These are phyloP conservation scores for Bacidia rubella DNA, from an alignment of 495 filamentous ascomycete species.

Conservation along the genomic window DNA sequence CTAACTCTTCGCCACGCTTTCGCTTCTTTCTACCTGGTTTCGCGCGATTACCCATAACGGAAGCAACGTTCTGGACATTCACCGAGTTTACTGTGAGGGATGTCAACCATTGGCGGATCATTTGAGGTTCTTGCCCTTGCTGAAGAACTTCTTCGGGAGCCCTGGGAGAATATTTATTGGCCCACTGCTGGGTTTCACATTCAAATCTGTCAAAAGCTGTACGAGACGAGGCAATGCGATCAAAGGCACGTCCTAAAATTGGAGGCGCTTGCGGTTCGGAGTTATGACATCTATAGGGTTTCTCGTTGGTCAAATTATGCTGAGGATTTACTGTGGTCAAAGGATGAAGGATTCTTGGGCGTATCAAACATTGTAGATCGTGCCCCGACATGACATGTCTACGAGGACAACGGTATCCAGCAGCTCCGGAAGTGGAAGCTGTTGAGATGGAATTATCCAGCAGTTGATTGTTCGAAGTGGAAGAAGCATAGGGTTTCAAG, in stretches of 20 bases:
- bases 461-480: conserved; percentile 18
- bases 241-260: conserved; percentile 46
- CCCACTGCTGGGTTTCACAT: conserved; percentile 65
- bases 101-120: conserved; percentile 77
- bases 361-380: conserved; percentile 21
- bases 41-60: conserved; percentile 31
- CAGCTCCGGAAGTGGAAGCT: neutral
- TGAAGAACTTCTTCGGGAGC: conserved; percentile 64
- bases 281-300: conserved; percentile 1
- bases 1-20: conserved; percentile 54
- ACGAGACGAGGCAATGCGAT: conserved; percentile 42
- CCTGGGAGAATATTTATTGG: conserved; percentile 73
- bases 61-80: conserved; percentile 39
- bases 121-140: conserved; percentile 48
- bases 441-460: conserved; percentile 1
- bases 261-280: conserved; percentile 28
- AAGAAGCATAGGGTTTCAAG: conserved; percentile 19
- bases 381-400: conserved; percentile 22
- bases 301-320: neutral
- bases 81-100: conserved; percentile 60
- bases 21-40: conserved; percentile 48
- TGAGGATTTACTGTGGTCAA: neutral
- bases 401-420: conserved; percentile 20
- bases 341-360: conserved; percentile 5
- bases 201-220: conserved; percentile 69